These are phyloP conservation scores for Myxozyma nipponensis DNA, from an alignment of 805 yeast species.

Conservation along the genomic window DNA sequence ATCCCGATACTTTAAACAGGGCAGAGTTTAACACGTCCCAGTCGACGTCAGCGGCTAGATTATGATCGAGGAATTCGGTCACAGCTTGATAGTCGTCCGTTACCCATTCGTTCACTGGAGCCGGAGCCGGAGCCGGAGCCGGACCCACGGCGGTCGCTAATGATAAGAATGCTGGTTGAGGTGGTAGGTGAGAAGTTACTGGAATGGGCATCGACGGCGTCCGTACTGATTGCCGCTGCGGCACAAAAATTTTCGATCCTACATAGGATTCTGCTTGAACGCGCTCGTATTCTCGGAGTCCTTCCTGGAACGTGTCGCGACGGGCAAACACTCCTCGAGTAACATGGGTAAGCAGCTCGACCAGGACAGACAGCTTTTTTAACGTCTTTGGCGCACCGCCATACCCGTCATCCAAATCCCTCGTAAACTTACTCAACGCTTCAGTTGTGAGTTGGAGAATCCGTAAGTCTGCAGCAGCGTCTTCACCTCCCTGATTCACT, in stretches of 20 bases:
- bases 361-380: slow-evolving; percentile 9
- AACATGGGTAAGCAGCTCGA: slow-evolving; percentile 11
- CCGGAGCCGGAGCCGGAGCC: not conserved
- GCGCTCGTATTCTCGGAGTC: no score
- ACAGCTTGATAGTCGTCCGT: not conserved
- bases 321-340: not conserved
- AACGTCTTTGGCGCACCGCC: slow-evolving; percentile 2
- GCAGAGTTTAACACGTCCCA: not conserved
- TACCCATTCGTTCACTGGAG: not conserved
- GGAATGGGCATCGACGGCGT: not conserved
- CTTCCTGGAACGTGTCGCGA: not conserved
- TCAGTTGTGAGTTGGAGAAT: slow-evolving; percentile 4
- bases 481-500: slow-evolving; percentile 5
- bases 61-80: not conserved
- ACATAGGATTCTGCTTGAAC: no score
- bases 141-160: not conserved
- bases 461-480: slow-evolving; percentile 7
- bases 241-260: no score
- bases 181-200: not conserved
- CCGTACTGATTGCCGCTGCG: no score
- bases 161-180: not conserved
- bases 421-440: slow-evolving; percentile 1
- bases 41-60: not conserved
- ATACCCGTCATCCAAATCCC: not conserved
- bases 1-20: not conserved